Percentiles rank a stretch among this genome's conserved stretches.
phyloP scores from a whole-genome alignment of 2,329 filamentous ascomycete species.

The Dothistroma pini region DNA sequence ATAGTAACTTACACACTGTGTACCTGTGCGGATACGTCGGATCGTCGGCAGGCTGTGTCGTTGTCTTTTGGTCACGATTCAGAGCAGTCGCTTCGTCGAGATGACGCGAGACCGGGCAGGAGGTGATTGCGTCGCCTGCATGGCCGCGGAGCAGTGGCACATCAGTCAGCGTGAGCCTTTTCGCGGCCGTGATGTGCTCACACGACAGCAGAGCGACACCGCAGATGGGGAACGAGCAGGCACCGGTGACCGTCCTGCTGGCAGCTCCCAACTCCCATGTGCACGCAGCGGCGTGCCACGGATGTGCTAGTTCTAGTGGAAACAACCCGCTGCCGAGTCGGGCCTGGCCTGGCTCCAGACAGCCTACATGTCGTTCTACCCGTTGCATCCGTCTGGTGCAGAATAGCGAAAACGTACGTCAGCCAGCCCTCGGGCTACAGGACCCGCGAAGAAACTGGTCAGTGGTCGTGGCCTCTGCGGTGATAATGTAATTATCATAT shows the following conservation, averaged over 20 bases:
- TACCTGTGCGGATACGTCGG: slow-evolving; percentile 6
- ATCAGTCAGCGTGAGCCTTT: not conserved
- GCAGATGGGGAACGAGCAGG: not conserved
- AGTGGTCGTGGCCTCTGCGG: not conserved
- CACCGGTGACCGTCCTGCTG: not conserved
- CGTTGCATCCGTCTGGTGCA: not conserved
- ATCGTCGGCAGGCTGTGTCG: slow-evolving; percentile 9
- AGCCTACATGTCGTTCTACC: too few species aligned
- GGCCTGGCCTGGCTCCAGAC: not conserved
- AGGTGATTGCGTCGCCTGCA: slow-evolving; percentile 4
- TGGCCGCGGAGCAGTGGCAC: not conserved
- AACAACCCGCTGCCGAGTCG: not conserved
- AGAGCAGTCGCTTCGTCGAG: not conserved
- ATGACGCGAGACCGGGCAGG: slow-evolving; percentile 7
- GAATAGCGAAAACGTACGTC: not conserved
- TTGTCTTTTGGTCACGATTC: not conserved
- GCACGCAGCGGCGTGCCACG: not conserved
- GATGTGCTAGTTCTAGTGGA: not conserved
- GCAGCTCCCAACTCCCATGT: too few species aligned
- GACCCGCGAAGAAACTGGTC: not conserved
- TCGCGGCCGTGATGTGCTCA: not conserved
- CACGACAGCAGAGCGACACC: not conserved
- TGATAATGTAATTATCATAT: not conserved
- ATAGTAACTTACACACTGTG: not conserved
- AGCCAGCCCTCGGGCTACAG: not conserved